Base-by-base conservation (phyloP, 176 grass and related monocot species). In the Tillandsia fasciculata region DNA sequence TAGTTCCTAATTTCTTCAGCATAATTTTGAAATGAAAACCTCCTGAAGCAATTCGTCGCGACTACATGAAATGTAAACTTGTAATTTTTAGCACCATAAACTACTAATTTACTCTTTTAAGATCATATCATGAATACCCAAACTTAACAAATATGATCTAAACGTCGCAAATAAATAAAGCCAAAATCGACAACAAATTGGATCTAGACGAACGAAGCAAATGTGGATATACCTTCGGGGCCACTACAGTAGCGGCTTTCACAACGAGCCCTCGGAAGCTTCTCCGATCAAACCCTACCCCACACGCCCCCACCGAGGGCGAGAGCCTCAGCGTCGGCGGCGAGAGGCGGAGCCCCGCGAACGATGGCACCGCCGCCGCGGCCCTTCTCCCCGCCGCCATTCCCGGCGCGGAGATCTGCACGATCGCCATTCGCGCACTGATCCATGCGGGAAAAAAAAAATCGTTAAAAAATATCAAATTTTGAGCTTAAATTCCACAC, bases 261-360 rank as follows among this genome's bases (percentile, higher is more conserved):
- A 69, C 75, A 11, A 59, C 29, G 50, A 77, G 53, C 15, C 17
- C 17, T 58, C 17, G 42, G 27, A 59, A 51, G 53, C 52, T 69
- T 66, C 53, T 69, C 17, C 13, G 29, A 14, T 49, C 52, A 42
- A 69, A 33, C 52, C 48, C 75, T 20, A 63, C 11, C 17, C 66
- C 66, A 6, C 28, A 67, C 0, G 65, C 23, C 33, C 74, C 74
- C 17, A 69, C 48, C 48, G 14, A 65, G 22, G 71, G 53, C 17
- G 76, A 59, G 14, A 52, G 14, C 33, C 72, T 24, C 11, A 65
- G 24, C 15, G 67, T 28, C 2, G 33, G 47, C 33, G 77, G 68
- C n/a, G 72, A 58, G 47, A 85, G 47, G 51, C 67, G 72, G 51
- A 80, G 67, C 13, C 68, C 83, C 24, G 69, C 66, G 77, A 85